Conservation (phyloP, 176 grass and related monocot species). For the Ampelocalamus luodianensis region DNA sequence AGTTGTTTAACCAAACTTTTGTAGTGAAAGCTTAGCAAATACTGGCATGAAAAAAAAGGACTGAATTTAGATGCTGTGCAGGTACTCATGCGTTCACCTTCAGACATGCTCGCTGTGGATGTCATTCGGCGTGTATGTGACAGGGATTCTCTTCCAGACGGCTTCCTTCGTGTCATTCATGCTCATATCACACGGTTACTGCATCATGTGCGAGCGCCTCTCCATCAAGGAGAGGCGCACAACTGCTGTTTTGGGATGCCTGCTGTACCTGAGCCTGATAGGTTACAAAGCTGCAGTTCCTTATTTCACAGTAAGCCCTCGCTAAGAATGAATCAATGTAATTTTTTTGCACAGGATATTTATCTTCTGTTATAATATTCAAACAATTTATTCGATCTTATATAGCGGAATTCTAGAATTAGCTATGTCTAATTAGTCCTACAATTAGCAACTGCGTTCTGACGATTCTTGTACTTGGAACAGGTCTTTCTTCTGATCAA, state of each 20-base stretch:
- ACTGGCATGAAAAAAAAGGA: not conserved
- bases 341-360: not conserved
- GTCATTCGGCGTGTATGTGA: slow-evolving; percentile 95
- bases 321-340: not conserved
- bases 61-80: slow-evolving; percentile 37
- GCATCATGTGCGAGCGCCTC: slow-evolving; percentile 88
- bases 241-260: slow-evolving; percentile 66
- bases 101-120: slow-evolving; percentile 93
- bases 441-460: not conserved
- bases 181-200: slow-evolving; percentile 94
- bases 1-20: not conserved
- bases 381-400: not conserved
- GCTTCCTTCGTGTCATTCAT: slow-evolving; percentile 87
- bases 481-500: slow-evolving; percentile 77
- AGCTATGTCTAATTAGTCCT: not conserved
- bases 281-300: slow-evolving; percentile 89
- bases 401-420: not conserved
- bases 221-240: slow-evolving; percentile 74
- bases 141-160: slow-evolving; percentile 96
- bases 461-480: not conserved
- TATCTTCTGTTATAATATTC: not conserved
- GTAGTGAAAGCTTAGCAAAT: not conserved
- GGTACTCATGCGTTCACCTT: slow-evolving; percentile 92
- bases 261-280: slow-evolving; percentile 89
- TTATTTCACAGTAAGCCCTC: slow-evolving; percentile 72